Evolutionary conservation across 176 grass and related monocot species (phyloP), one percentile per base, ranked within the genome.

Genomic region (Poa pratensis): DNA sequence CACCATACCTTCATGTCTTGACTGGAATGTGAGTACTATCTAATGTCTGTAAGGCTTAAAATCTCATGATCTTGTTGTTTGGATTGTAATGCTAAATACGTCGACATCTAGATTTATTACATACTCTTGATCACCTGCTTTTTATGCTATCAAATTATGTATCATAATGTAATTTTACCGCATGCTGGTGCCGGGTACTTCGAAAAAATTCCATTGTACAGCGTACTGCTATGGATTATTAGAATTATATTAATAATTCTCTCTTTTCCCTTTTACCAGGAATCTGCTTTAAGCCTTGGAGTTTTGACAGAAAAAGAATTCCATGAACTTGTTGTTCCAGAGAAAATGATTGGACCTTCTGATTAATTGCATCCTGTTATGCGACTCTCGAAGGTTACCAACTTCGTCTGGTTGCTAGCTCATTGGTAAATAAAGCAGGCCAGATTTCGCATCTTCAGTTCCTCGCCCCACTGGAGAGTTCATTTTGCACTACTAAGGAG

Each of bases 261-360:
- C n/a, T 22, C 78, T 20, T 51, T 52, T 4, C 27, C 73, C 26
- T 17, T 7, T 14, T 90, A 80, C 20, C 89, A 97, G 94, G 86
- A 92, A 90, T 80, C 91, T 86, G 91, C 91, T 65, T 85, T 97
- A 69, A 86, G 76, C 78, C 87, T 97, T 28, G 89, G 89, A 86
- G 89, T 94, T 49, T 84, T 94, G 48, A 97, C 87, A 8, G 89
- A 94, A 77, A 7, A 92, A 80, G 94, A 97, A 85, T 97, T 97
- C 60, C 82, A 97, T 84, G 82, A 97, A 66, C 76, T 91, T 64
- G 94, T 97, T 18, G 89, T 97, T 35, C 91, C 94, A 52, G 94
- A 94, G 85, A 97, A 97, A 90, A 97, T 97, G 94, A 97, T 97
- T 73, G 85, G 87, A 23, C 94, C 94, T 66, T 81, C 58, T 61